Percentiles rank a stretch among this genome's conserved stretches.
Evolutionary conservation across 345 rosid species (phyloP).

Genomic region (Populus nigra): DNA sequence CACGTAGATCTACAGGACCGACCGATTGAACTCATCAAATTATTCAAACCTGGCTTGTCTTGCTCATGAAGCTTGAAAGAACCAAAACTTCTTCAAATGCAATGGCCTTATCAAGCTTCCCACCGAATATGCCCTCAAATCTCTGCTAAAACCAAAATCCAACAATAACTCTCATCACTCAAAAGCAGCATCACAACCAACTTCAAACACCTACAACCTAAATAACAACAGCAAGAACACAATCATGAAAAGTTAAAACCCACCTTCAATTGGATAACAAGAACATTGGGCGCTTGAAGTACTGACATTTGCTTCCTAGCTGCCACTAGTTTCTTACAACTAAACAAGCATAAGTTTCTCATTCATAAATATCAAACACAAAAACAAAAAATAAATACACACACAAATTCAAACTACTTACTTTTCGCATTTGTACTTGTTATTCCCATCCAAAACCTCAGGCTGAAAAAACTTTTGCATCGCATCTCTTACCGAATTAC

Average conservation of each 20-base stretch:
- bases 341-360: slow-evolving; percentile 40
- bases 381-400: background rate
- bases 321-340: slow-evolving; percentile 89
- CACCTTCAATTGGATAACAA: slow-evolving; percentile 94
- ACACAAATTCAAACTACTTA: slow-evolving; percentile 24
- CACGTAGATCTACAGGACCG: background rate
- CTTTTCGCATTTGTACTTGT: slow-evolving; percentile 90
- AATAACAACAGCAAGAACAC: background rate
- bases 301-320: slow-evolving; percentile 98
- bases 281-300: slow-evolving; percentile 82
- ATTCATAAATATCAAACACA: background rate
- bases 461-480: slow-evolving; percentile 87
- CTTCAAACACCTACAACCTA: slow-evolving; percentile 6
- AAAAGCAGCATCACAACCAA: slow-evolving; percentile 9
- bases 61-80: slow-evolving; percentile 86
- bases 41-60: slow-evolving; percentile 68
- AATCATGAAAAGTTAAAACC: slow-evolving; percentile 13
- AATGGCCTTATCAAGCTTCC: slow-evolving; percentile 78
- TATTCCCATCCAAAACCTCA: slow-evolving; percentile 87
- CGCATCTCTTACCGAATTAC: slow-evolving; percentile 70
- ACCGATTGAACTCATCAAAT: background rate
- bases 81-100: slow-evolving; percentile 74
- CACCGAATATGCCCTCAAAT: slow-evolving; percentile 83
- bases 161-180: slow-evolving; percentile 5
- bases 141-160: slow-evolving; percentile 50